Evolutionary conservation across 1,139 yeast species (phyloP), one percentile per base, ranked within the genome.

Genomic region (Yamadazyma atmosphaerica): DNA sequence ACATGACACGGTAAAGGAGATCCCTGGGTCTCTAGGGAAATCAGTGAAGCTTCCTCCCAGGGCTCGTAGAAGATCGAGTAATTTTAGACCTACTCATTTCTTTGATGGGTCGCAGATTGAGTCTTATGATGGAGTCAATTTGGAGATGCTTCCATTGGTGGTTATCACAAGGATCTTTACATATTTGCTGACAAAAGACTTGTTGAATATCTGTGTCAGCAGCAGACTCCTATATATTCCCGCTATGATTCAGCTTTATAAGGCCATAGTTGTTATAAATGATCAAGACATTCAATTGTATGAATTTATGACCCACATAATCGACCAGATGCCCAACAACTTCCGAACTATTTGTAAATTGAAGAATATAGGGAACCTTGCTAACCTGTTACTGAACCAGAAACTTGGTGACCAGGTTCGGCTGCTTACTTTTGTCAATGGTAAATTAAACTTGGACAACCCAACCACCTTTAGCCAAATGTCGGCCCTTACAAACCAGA

Each of bases 201-300:
- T 49, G 12, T 26, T 45, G 15, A 47, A 32, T 26, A 26, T 43
- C 1, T 40, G 45, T 35, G 15, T 43, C 2, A 31, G 45, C 4
- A 38, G 49, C 12, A 17, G 48, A 12, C 33, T 49, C 13, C 44
- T 49, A 17, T 49, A 49, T 35, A 34, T 49, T 14, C 52, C 52
- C 1, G 51, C 53, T 2, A 32, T 46, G 1, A 32, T 32, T n/a
- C 35, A 40, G n/a, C 32, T 49, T 14, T 49, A 49, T 33, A 21
- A 28, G 8, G 41, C 34, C 7, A 41, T 47, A 1, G 30, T 46
- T 4, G 36, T 49, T 7, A 36, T 47, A 4, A 32, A 38, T 13
- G 41, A 43, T 25, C 22, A 15, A 4, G 26, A 23, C n/a, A 5
- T 4, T 5, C 21, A 22, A 3, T 15, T 42, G 6, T 15, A 37